Conservation (phyloP, 108 stramenopile genomes). For the Parmales sp. region DNA sequence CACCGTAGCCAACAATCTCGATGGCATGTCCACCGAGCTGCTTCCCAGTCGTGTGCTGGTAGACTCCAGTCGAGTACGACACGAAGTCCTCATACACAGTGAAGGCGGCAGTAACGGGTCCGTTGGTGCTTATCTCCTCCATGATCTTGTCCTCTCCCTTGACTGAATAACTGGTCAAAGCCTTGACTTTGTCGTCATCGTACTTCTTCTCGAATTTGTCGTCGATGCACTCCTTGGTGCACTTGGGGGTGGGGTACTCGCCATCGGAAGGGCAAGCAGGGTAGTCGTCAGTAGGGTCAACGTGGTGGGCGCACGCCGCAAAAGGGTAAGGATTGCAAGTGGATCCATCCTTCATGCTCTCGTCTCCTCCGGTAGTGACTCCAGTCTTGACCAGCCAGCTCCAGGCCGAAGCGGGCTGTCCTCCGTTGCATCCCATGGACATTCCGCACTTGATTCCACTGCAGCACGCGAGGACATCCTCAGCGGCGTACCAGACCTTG, state of each 20-base stretch:
- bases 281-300: conserved; percentile 12
- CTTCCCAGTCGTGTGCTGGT: conserved; percentile 16
- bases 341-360: conserved; percentile 17
- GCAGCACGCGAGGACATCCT: conserved; percentile 11
- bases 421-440: conserved; percentile 53
- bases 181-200: conserved; percentile 41
- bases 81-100: conserved; percentile 38
- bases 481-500: conserved; percentile 13
- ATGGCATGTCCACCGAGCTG: conserved; percentile 25
- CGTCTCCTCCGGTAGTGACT: conserved; percentile 42
- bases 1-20: conserved; percentile 41
- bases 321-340: conserved; percentile 38
- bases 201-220: neutral
- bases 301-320: conserved; percentile 51
- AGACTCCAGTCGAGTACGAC: conserved; percentile 20
- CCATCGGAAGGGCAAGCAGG: conserved; percentile 9
- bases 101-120: conserved; percentile 36
- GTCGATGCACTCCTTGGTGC: conserved; percentile 17
- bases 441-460: conserved; percentile 4
- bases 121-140: conserved; percentile 29
- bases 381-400: conserved; percentile 32
- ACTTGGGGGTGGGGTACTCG: conserved; percentile 15
- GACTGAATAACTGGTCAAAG: conserved; percentile 27
- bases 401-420: conserved; percentile 46
- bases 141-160: conserved; percentile 26